Conservation (phyloP, 805 yeast genomes). For the Kodamaea sagamina region DNA sequence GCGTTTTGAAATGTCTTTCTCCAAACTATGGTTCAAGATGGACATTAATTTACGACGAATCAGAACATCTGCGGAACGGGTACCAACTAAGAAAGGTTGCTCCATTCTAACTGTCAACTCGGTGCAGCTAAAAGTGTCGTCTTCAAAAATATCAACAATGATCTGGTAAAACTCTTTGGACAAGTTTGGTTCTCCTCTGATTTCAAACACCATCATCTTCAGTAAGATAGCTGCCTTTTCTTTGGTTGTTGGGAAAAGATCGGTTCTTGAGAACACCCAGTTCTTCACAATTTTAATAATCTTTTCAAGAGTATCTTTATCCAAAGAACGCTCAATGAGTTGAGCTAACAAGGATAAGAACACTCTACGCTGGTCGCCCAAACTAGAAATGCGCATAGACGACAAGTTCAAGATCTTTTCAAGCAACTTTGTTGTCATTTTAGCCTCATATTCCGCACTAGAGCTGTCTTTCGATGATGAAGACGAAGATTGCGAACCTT, state of each 20-base stretch:
- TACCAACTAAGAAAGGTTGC: constrained; percentile 93
- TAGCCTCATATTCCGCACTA: constrained; percentile 56
- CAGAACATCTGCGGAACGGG: constrained; percentile 73
- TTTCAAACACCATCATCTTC: constrained; percentile 91
- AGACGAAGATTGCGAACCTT: constrained; percentile 33
- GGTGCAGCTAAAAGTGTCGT: constrained; percentile 71
- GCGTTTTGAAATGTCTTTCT: constrained; percentile 73
- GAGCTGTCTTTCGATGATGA: constrained; percentile 44
- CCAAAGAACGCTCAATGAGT: constrained; percentile 83
- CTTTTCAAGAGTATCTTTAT: constrained; percentile 68
- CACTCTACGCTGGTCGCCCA: constrained; percentile 92
- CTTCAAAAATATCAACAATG: constrained; percentile 84
- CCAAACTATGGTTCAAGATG: constrained; percentile 76
- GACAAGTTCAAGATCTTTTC: constrained; percentile 77
- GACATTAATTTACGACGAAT: constrained; percentile 78
- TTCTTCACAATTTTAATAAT: constrained; percentile 76
- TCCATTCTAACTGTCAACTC: constrained; percentile 95
- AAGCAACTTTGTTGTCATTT: constrained; percentile 72
- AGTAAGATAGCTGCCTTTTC: constrained; percentile 93
- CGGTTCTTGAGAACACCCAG: constrained; percentile 87
- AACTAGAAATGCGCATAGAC: constrained; percentile 75
- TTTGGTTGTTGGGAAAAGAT: constrained; percentile 88
- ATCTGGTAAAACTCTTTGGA: constrained; percentile 82
- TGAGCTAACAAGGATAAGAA: constrained; percentile 86
- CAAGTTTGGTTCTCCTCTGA: constrained; percentile 77